These are phyloP conservation scores for Eucalyptus cloeziana DNA, from an alignment of 345 rosid species.

Conservation along the genomic window DNA sequence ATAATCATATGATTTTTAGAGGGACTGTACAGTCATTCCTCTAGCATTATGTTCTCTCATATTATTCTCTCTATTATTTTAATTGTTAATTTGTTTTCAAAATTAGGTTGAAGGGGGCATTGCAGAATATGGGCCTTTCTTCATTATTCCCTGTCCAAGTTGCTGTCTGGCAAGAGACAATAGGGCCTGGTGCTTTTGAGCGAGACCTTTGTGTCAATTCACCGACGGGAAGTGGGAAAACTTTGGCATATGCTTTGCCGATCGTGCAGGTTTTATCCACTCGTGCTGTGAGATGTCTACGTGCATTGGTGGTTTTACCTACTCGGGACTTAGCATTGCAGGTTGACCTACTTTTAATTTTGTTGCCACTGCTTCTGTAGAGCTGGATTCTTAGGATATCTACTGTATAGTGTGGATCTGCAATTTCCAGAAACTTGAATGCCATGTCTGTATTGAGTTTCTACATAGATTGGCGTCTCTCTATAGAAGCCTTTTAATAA, in stretches of 20 bases:
- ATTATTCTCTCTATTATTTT: neutral
- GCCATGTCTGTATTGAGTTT: neutral
- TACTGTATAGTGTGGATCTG: neutral
- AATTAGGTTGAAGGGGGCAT: conserved; percentile 54
- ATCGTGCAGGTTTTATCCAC: conserved; percentile 63
- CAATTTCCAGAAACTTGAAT: neutral
- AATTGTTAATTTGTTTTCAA: neutral
- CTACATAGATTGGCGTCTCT: neutral
- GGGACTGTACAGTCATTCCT: neutral
- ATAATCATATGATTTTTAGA: neutral
- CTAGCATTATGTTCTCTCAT: neutral
- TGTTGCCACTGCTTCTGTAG: neutral
- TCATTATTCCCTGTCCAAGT: conserved; percentile 78
- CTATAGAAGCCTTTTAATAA: neutral
- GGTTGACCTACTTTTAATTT: conserved; percentile 16
- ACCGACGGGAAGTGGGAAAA: conserved; percentile 93
- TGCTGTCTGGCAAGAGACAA: conserved; percentile 87
- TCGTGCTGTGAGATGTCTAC: conserved; percentile 58
- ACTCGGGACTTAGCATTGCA: conserved; percentile 92
- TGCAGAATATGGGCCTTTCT: conserved; percentile 51
- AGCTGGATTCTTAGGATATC: neutral
- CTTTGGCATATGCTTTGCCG: conserved; percentile 84
- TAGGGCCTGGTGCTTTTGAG: conserved; percentile 83
- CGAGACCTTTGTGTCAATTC: conserved; percentile 87
- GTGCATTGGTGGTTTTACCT: conserved; percentile 92